Conservation (phyloP, 768 basidiomycete genomes). For the Zangia roseola region DNA sequence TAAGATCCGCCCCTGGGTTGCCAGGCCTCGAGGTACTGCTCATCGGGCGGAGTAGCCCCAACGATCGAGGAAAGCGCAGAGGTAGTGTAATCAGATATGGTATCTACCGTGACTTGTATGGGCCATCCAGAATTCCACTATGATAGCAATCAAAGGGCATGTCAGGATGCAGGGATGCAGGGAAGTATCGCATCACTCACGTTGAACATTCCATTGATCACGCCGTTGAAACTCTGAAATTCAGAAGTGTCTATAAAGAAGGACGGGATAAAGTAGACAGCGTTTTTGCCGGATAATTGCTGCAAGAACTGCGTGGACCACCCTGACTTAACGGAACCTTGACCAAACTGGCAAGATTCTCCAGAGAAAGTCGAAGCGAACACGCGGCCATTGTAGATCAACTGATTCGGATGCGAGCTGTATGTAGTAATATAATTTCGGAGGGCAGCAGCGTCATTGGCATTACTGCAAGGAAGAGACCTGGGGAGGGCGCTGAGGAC, state of each 20-base stretch:
- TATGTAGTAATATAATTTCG: constrained; percentile 55
- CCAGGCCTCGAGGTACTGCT: constrained; percentile 49
- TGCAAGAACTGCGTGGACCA: constrained; percentile 57
- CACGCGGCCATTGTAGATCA: constrained; percentile 44
- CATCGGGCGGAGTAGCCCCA: constrained; percentile 53
- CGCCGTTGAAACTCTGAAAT: constrained; percentile 44
- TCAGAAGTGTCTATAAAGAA: constrained; percentile 61
- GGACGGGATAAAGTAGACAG: constrained; percentile 64
- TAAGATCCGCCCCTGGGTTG: constrained; percentile 26
- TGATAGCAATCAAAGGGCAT: not conserved
- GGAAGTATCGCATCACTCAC: constrained; percentile 36
- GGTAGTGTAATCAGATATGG: constrained; percentile 2
- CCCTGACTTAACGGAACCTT: constrained; percentile 45
- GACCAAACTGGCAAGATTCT: constrained; percentile 66
- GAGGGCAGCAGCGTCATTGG: constrained; percentile 48
- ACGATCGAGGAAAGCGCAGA: constrained; percentile 34
- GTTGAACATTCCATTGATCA: constrained; percentile 60
- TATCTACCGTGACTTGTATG: constrained; percentile 44
- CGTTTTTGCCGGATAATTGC: constrained; percentile 42
- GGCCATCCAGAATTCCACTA: constrained; percentile 87
- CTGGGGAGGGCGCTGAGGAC: constrained; percentile 29
- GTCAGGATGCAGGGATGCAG: too few species aligned
- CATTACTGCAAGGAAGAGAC: constrained; percentile 50
- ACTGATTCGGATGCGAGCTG: constrained; percentile 56
- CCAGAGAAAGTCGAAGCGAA: constrained; percentile 75